These are phyloP conservation scores for Staphylotrichum longicolle DNA, from an alignment of 495 filamentous ascomycete genomes.

Conservation along the genomic window DNA sequence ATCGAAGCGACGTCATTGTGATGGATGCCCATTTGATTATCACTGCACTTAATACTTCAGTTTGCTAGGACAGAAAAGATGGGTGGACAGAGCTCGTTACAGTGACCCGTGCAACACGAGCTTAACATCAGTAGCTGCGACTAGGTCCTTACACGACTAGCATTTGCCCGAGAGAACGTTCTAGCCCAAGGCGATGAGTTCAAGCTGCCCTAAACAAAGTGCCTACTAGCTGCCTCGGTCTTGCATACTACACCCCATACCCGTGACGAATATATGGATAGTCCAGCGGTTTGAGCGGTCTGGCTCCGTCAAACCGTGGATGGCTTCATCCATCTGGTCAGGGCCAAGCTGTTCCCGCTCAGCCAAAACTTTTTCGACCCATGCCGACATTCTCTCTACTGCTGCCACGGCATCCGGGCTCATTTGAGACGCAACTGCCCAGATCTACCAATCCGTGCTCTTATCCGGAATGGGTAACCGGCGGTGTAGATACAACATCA, in stretches of 20 bases:
- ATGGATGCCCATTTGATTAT: no score
- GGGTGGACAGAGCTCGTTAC: no score
- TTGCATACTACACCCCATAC: not conserved
- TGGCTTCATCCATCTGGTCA: constrained; percentile 15
- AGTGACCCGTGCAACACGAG: no score
- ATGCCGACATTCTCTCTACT: constrained; percentile 5
- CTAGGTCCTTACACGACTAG: no score
- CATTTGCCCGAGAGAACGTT: no score
- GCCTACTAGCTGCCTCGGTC: not conserved
- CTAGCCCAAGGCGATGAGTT: no score
- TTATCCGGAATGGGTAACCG: constrained; percentile 12
- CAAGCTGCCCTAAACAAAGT: not conserved
- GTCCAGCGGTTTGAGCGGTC: constrained; percentile 3
- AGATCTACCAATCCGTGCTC: constrained; percentile 12
- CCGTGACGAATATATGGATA: constrained; percentile 3
- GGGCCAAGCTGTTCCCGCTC: constrained; percentile 10
- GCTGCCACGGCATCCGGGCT: constrained; percentile 4
- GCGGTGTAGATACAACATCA: constrained; percentile 5
- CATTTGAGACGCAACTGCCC: constrained; percentile 6
- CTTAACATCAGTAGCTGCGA: no score
- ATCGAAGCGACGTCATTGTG: no score
- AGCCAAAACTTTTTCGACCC: constrained; percentile 8
- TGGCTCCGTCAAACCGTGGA: constrained; percentile 12
- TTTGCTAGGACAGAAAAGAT: no score
- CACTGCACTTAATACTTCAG: no score